Evolutionary conservation across 768 basidiomycete genomes (phyloP), one percentile per base, ranked within the genome.

Genomic region (Trametes sanguinea): DNA sequence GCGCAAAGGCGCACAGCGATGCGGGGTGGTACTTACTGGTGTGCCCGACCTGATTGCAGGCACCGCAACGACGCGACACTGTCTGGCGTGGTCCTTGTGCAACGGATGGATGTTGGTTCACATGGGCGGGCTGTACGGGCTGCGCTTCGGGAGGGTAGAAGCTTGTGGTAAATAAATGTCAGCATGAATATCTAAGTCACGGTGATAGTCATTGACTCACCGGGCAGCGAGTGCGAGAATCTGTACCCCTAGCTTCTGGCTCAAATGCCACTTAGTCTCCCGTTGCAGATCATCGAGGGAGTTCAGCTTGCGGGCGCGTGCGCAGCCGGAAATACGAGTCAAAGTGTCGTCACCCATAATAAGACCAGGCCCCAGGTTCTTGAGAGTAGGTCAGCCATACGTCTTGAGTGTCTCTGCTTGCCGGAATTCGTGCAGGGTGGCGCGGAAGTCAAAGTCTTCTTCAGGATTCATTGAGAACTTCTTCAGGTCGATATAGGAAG

Each of bases 311-410:
- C 46, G 30, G 14, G 51, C 64, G 22, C 69, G 73, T 1, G 72
- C 69, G 39, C 69, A 71, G 48, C 68, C 65, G 9, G 71, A 57
- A 11, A 75, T 70, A 16, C 68, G 65, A 1, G 55, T 51, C 14
- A 73, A 52, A 5, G 71, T 56, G 0, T 58, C 33, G 42, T 68
- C 61, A 6, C 66, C 47, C 55, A 74, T 55, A 29, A 75, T 27
- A 2, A 71, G 27, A 22, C 68, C 52, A 0, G 66, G 46, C 6
- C 71, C 69, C 13, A 66, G 52, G 42, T 66, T 52, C 6, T 47
- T 27, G 7, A 66, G 54, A 16, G 50, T 30, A 14, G 59, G 59
- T 3, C 17, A 14, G n/a, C 60, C 63, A 22, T 57, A 64, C 14
- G n/a, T 33, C 16, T 45, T n/a, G 14, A 33, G 22, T 7, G 59